A percentile compares a stretch with the other conserved stretches of the same genome.
phyloP scores from a whole-genome alignment of 2,329 filamentous ascomycete species.

The Ciborinia camelliae region DNA sequence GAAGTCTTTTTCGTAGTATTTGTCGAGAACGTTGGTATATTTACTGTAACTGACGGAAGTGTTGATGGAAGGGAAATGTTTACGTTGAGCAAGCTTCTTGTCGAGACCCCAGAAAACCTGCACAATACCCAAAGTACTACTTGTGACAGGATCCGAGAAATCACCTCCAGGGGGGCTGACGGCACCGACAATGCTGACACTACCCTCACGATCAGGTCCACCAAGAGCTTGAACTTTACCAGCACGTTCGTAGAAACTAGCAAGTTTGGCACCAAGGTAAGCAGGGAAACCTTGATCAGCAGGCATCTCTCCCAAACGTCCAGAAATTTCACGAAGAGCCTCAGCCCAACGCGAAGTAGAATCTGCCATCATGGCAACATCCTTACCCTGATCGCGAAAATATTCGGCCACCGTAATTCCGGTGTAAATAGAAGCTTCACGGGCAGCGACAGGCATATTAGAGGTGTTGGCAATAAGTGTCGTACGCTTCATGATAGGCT shows the following conservation, averaged over 20 bases:
- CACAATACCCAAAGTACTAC: conserved; percentile 89
- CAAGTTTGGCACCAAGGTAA: conserved; percentile 93
- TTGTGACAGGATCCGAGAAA: conserved; percentile 97
- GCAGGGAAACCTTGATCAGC: conserved; percentile 99
- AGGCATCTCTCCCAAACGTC: conserved; percentile 98
- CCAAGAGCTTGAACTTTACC: conserved; percentile 82
- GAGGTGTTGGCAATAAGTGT: conserved; percentile 98
- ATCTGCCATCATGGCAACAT: conserved; percentile 99
- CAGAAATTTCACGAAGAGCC: conserved; percentile 96
- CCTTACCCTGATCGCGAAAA: conserved; percentile 93
- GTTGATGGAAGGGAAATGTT: conserved; percentile 99
- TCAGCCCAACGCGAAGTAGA: conserved; percentile 98
- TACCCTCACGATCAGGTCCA: conserved; percentile 82
- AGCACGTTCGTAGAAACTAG: conserved; percentile 98
- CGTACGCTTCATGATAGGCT: conserved; percentile 99
- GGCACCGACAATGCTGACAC: conserved; percentile 95
- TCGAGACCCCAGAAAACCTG: conserved; percentile 99
- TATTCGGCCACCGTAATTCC: conserved; percentile 87
- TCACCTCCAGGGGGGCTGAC: conserved; percentile 97
- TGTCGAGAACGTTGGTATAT: conserved; percentile 84
- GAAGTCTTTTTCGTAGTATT: conserved; percentile 89
- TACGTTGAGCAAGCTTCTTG: conserved; percentile 98
- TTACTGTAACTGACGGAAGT: conserved; percentile 94
- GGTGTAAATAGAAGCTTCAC: conserved; percentile 98
- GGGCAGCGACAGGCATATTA: conserved; percentile 98